phyloP scores from a whole-genome alignment of 208 protist species.

The Trypanosoma cruzi region DNA sequence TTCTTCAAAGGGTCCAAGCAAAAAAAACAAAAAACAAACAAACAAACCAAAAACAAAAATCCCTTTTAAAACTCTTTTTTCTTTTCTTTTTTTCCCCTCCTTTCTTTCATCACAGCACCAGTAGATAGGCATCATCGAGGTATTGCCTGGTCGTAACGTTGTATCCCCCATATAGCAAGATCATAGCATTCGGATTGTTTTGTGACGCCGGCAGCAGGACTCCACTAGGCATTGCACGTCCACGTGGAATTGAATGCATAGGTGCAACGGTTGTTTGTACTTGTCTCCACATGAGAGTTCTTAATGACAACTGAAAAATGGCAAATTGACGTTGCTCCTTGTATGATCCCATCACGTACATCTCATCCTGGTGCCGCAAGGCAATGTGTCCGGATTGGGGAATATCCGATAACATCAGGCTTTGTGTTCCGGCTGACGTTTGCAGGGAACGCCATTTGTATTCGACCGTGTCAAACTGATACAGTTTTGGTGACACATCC shows the following conservation, averaged over 20 bases:
- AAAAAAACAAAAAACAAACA: no score
- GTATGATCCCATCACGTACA: slow-evolving; percentile 32
- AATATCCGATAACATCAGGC: slow-evolving; percentile 7
- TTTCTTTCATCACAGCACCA: slow-evolving; percentile 14
- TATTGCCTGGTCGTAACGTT: slow-evolving; percentile 8
- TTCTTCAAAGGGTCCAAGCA: no score
- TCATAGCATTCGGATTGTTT: slow-evolving; percentile 13
- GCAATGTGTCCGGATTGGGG: slow-evolving; percentile 24
- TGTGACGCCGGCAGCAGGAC: slow-evolving; percentile 15
- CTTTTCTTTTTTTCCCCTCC: background rate
- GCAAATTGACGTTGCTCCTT: background rate
- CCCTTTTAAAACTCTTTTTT: slow-evolving; percentile 6
- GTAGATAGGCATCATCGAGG: slow-evolving; percentile 23
- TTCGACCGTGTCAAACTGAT: slow-evolving; percentile 26
- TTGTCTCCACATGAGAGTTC: slow-evolving; percentile 17
- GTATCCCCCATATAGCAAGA: slow-evolving; percentile 30
- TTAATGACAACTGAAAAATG: slow-evolving; percentile 18
- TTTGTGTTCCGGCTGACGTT: slow-evolving; percentile 2
- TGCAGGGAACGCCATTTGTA: slow-evolving; percentile 5
- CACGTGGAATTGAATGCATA: slow-evolving; percentile 1
- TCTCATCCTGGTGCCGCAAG: slow-evolving; percentile 18
- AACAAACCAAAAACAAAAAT: no score
- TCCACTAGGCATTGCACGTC: slow-evolving; percentile 7
- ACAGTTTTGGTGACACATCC: background rate
- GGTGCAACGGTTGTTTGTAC: slow-evolving; percentile 24